Evolutionary conservation across 2,329 filamentous ascomycete genomes (phyloP), one percentile per base, ranked within the genome.

Genomic region (Periconia digitata): DNA sequence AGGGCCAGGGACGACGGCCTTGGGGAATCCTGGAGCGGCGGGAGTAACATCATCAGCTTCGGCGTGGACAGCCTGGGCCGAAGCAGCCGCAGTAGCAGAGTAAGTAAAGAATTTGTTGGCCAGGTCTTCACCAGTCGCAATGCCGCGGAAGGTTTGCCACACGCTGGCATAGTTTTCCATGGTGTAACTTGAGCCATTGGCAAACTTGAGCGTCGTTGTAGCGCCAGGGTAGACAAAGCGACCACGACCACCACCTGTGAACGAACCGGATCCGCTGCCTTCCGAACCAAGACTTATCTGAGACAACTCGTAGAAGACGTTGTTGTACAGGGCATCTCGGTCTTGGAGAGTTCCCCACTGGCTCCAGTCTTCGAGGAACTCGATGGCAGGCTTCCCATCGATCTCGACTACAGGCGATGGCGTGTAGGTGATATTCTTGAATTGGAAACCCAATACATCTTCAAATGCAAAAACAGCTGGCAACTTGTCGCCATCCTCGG

Each of bases 391-490:
- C 32, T 74, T 62, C 8, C 77, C 82, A 55, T 86, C 82, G 55
- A 86, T 85, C 49, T 78, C 57, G 0, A 73, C 71, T 16, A 86
- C 70, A 1, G 79, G 74, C 0, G 79, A 80, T 0, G 81, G 77
- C 6, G 67, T 67, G 54, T 75, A 74, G 39, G 73, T 65, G 36
- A 71, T 61, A 51, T 76, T 72, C 47, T 74, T 66, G 56, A 75
- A 72, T 21, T 72, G 70, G n/a, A 70, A 58, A 23, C 70, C 66
- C 29, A 77, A 62, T 2, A 80, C 69, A 52, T 81, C 78, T 16
- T 71, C 59, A 46, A 76, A 78, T 21, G 76, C 73, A 49, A 84
- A 86, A 2, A 85, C 72, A 42, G 83, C 73, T 0, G 85, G 85
- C 15, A 83, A 59, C 44, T 79, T 75, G 16, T 73, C 64, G n/a